These are phyloP conservation scores for Colletotrichum sublineola DNA, from an alignment of 2,329 filamentous ascomycete genomes.

Conservation along the genomic window DNA sequence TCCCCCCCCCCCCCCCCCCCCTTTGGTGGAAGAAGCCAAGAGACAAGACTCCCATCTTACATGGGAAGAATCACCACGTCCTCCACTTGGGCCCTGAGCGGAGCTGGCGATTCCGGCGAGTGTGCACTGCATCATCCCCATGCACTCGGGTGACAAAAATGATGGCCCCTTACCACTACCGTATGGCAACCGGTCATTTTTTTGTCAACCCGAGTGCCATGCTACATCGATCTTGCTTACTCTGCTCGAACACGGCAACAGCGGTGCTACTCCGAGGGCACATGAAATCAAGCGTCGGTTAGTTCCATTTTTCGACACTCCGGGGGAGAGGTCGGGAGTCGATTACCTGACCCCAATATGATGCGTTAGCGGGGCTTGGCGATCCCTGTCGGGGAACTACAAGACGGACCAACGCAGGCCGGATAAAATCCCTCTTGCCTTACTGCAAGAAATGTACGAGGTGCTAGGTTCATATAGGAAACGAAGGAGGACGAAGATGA, in stretches of 20 bases:
- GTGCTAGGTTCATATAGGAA: background rate
- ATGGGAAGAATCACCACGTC: background rate
- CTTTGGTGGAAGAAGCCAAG: background rate
- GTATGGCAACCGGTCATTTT: no score
- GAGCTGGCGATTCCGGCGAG: background rate
- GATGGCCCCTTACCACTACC: no score
- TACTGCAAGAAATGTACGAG: background rate
- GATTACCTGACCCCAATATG: background rate
- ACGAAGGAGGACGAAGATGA: background rate
- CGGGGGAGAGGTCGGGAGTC: background rate
- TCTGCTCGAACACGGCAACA: background rate
- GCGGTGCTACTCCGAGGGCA: background rate
- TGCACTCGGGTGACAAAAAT: background rate
- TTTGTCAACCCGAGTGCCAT: no score
- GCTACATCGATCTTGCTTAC: background rate
- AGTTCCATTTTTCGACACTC: background rate
- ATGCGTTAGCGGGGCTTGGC: conserved; percentile 3
- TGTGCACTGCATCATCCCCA: background rate
- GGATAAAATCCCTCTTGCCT: background rate
- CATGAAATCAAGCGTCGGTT: background rate
- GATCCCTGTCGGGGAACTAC: background rate
- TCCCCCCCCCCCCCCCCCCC: no score
- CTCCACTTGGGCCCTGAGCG: background rate
- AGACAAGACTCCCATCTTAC: background rate
- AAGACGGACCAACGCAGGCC: background rate